Percentiles rank a stretch among this genome's conserved stretches.
phyloP scores from a whole-genome alignment of 306 rosid genomes.

The Prunus persica region DNA sequence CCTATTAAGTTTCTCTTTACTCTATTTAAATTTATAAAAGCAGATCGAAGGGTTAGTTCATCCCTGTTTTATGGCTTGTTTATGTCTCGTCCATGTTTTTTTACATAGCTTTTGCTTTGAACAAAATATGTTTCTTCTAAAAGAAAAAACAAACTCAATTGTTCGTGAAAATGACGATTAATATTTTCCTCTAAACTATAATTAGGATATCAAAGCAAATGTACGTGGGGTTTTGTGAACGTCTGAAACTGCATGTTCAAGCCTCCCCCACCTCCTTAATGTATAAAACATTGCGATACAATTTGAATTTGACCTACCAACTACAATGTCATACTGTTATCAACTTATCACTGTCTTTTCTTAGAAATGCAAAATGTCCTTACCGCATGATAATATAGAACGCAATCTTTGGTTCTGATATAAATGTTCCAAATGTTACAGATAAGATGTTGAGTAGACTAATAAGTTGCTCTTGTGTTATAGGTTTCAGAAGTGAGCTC shows the following conservation, averaged over 20 bases:
- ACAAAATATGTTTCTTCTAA: too few species aligned
- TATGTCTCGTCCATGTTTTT: neutral
- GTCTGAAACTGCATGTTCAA: neutral
- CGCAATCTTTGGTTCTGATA: neutral
- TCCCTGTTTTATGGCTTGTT: neutral
- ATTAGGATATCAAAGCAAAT: neutral
- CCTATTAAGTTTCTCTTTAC: neutral
- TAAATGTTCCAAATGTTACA: slow-evolving; percentile 36
- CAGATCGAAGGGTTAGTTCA: neutral
- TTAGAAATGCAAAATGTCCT: neutral
- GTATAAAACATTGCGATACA: neutral
- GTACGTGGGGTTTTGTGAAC: neutral
- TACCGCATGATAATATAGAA: slow-evolving; percentile 20
- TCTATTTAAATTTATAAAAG: neutral
- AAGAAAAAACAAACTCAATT: too few species aligned
- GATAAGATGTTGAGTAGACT: slow-evolving; percentile 51
- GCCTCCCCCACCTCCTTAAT: neutral
- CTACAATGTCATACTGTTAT: neutral
- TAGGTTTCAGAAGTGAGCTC: slow-evolving; percentile 97
- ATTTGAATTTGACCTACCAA: neutral
- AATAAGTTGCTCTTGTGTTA: slow-evolving; percentile 1
- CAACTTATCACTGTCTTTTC: neutral
- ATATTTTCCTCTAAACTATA: neutral
- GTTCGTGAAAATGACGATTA: neutral
- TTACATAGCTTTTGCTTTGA: neutral